phyloP scores from a whole-genome alignment of 495 filamentous ascomycete genomes.

The Xylaria nigripes region DNA sequence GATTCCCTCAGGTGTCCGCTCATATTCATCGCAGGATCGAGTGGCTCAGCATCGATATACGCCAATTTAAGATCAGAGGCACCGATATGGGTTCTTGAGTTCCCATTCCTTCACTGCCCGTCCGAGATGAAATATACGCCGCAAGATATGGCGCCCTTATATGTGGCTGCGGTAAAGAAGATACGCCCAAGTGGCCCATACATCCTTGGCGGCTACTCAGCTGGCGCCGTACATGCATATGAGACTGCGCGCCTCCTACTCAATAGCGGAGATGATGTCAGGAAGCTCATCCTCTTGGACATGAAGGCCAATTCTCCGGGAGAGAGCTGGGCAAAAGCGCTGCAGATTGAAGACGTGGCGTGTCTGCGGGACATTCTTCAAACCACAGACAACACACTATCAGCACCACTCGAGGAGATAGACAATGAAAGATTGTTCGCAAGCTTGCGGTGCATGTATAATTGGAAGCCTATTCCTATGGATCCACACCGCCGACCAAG shows the following conservation, averaged over 20 bases:
- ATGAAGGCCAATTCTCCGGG: slow-evolving; percentile 55
- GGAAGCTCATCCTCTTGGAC: slow-evolving; percentile 59
- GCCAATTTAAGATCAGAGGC: slow-evolving; percentile 24
- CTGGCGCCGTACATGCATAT: slow-evolving; percentile 67
- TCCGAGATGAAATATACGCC: slow-evolving; percentile 32
- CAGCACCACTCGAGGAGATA: slow-evolving; percentile 40
- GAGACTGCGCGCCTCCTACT: slow-evolving; percentile 56
- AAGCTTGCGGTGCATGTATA: slow-evolving; percentile 50
- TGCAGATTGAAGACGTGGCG: slow-evolving; percentile 57
- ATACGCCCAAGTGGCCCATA: slow-evolving; percentile 49
- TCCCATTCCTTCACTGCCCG: slow-evolving; percentile 38
- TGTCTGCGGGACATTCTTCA: slow-evolving; percentile 17
- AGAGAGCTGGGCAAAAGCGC: slow-evolving; percentile 54
- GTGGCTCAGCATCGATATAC: slow-evolving; percentile 48
- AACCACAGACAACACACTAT: neutral
- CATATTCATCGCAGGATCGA: slow-evolving; percentile 55
- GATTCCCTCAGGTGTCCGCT: slow-evolving; percentile 40
- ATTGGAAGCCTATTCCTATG: slow-evolving; percentile 50
- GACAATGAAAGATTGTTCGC: slow-evolving; percentile 50
- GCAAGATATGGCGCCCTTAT: slow-evolving; percentile 28
- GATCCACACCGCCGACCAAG: slow-evolving; percentile 25
- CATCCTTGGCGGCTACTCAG: slow-evolving; percentile 57
- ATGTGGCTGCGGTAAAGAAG: slow-evolving; percentile 38
- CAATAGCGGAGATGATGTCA: slow-evolving; percentile 52
- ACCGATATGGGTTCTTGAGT: slow-evolving; percentile 41